phyloP scores from a whole-genome alignment of 495 filamentous ascomycete species.

The Saxophila tyrrhenica region DNA sequence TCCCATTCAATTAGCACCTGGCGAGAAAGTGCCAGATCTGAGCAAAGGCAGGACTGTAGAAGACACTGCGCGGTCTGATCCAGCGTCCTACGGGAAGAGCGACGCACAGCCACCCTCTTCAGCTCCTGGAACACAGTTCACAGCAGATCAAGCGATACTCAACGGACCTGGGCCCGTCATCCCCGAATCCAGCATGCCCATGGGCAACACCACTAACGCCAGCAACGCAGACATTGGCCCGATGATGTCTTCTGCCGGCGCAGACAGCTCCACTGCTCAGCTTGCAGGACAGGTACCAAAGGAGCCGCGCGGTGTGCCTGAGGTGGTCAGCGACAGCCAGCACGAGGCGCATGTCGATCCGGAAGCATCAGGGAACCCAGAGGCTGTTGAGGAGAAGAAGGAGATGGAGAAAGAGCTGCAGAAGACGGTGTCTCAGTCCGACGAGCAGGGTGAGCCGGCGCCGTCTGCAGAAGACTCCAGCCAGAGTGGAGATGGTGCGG shows the following conservation, averaged over 20 bases:
- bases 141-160: background rate
- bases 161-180: slow-evolving; percentile 48
- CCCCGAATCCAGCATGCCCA: slow-evolving; percentile 77
- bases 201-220: slow-evolving; percentile 33
- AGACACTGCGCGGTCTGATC: slow-evolving; percentile 59
- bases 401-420: slow-evolving; percentile 21
- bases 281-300: slow-evolving; percentile 58
- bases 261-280: slow-evolving; percentile 58
- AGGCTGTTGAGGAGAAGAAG: slow-evolving; percentile 19
- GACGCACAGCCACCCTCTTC: slow-evolving; percentile 35
- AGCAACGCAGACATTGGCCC: slow-evolving; percentile 36
- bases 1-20: slow-evolving; percentile 64
- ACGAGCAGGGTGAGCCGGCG: slow-evolving; percentile 26
- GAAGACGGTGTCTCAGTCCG: slow-evolving; percentile 11
- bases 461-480: slow-evolving; percentile 3
- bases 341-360: slow-evolving; percentile 11
- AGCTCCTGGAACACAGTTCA: slow-evolving; percentile 31
- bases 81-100: slow-evolving; percentile 70
- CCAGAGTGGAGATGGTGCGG: slow-evolving; percentile 12
- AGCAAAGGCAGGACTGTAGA: slow-evolving; percentile 43
- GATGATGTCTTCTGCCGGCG: slow-evolving; percentile 56
- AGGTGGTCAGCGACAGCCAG: slow-evolving; percentile 42
- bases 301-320: slow-evolving; percentile 48
- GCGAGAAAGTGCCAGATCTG: slow-evolving; percentile 62
- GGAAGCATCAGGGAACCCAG: slow-evolving; percentile 19